Evolutionary conservation across 108 stramenopile species (phyloP), one percentile per base, ranked within the genome.

Genomic region (Nitzschia sp.): DNA sequence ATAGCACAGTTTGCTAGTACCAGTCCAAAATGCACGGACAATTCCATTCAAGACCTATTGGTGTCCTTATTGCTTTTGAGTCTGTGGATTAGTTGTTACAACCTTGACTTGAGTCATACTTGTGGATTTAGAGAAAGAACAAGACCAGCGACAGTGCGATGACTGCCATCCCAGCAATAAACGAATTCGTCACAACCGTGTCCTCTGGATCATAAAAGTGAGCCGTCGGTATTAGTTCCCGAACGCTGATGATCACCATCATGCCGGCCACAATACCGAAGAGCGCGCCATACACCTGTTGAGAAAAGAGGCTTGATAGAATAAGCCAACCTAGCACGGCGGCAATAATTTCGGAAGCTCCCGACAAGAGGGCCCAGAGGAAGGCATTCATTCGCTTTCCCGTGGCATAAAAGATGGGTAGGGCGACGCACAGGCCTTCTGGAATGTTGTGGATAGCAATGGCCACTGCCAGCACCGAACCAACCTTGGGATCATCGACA

Each of bases 221-320:
- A 27, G 98, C 96, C 1, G 97, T 97, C 15, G 97, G 98, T 5
- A 98, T 53, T 25, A 98, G 77, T 76, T 98, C 97, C 31, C 87
- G 81, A 25, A 91, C 53, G 47, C 86, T 79, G 69, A 98, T 97
- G 26, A 83, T 75, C 8, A 94, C 79, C 93, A 96, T 94, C 92
- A 96, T 96, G 30, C 96, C 96, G 1, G 82, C 81, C 3, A 95
- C 93, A 44, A 92, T 15, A 17, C 90, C 94, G 80, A 96, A 96
- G 26, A 96, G 62, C 15, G 88, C 45, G 19, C 72, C 94, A 72
- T 88, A 95, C 16, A 82, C 58, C 1, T 47, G 34, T 36, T 87
- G 75, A 21, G 68, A 63, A 53, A 94, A 80, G 9, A 58, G 36
- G 60, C 76, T 77, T 11, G 80, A 71, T 53, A 97, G 63, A 45